Percentiles rank a stretch among this genome's conserved stretches.
These are phyloP conservation scores for Pichia sp. DNA, from an alignment of 1,139 yeast genomes.

Conservation along the genomic window DNA sequence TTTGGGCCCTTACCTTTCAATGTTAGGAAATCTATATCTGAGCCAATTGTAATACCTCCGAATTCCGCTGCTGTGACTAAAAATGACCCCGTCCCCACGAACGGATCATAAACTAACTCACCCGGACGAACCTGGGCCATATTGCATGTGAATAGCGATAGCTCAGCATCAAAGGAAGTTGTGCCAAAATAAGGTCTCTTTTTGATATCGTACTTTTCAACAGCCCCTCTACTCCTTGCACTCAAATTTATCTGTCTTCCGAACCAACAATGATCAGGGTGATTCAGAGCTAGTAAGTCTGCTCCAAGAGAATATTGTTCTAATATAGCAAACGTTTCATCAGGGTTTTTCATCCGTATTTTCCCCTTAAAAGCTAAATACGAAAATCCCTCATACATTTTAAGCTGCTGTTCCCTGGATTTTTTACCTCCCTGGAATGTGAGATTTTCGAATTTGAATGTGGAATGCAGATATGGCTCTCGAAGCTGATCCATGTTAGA, in stretches of 20 bases:
- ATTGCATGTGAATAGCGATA: constrained; percentile 79
- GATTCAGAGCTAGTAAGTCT: constrained; percentile 41
- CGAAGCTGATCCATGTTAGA: constrained; percentile 30
- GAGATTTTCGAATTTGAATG: constrained; percentile 77
- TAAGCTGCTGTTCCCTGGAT: constrained; percentile 49
- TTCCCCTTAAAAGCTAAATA: constrained; percentile 74
- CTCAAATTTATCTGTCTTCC: constrained; percentile 69
- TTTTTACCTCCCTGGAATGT: constrained; percentile 64
- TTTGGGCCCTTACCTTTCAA: constrained; percentile 64
- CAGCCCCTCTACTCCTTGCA: constrained; percentile 54
- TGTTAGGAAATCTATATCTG: constrained; percentile 88
- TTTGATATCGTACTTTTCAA: constrained; percentile 78
- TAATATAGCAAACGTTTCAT: constrained; percentile 64
- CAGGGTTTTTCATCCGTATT: constrained; percentile 74
- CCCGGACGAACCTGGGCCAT: constrained; percentile 70
- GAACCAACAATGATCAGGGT: constrained; percentile 62
- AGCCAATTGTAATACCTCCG: constrained; percentile 79
- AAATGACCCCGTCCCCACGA: constrained; percentile 95
- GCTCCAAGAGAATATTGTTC: constrained; percentile 58
- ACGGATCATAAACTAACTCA: constrained; percentile 83
- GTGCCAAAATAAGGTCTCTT: constrained; percentile 89
- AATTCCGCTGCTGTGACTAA: constrained; percentile 82
- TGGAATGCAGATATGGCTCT: constrained; percentile 39
- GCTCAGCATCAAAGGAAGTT: constrained; percentile 90
- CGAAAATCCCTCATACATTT: constrained; percentile 65